phyloP scores from a whole-genome alignment of 345 rosid genomes.

The Murraya koenigii region DNA sequence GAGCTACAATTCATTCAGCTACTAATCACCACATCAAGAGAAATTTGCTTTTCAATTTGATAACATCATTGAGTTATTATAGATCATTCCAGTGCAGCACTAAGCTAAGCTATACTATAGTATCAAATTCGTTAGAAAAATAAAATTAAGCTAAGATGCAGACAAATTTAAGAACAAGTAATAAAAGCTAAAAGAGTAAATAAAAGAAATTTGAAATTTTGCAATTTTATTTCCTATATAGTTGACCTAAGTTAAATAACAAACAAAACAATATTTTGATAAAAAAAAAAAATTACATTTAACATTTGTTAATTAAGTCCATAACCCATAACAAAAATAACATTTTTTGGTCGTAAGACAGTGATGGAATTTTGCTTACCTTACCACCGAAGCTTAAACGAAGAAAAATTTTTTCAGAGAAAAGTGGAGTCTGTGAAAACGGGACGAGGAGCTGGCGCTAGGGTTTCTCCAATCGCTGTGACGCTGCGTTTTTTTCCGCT shows the following conservation, averaged over 20 bases:
- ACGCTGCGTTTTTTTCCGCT: conserved; percentile 5
- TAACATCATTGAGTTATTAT: neutral
- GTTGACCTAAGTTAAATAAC: neutral
- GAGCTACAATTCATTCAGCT: neutral
- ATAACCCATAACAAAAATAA: neutral
- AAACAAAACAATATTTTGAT: neutral
- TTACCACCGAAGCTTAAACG: neutral
- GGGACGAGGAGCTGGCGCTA: neutral
- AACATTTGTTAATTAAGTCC: neutral
- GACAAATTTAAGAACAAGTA: neutral
- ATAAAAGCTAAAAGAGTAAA: conserved; percentile 1
- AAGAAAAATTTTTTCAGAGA: neutral
- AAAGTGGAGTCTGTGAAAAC: neutral
- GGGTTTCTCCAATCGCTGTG: conserved; percentile 7
- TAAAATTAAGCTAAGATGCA: neutral
- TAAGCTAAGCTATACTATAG: neutral
- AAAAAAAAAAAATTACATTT: neutral
- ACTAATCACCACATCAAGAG: neutral
- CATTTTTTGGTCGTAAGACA: neutral
- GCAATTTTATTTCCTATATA: neutral
- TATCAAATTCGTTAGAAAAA: neutral
- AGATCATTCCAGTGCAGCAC: neutral
- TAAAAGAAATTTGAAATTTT: neutral
- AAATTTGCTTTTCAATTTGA: neutral
- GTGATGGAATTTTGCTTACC: neutral